Evolutionary conservation across 371 early-diverging fungal species (phyloP), one percentile per base, ranked within the genome.

Genomic region (Mucor circinelloides): DNA sequence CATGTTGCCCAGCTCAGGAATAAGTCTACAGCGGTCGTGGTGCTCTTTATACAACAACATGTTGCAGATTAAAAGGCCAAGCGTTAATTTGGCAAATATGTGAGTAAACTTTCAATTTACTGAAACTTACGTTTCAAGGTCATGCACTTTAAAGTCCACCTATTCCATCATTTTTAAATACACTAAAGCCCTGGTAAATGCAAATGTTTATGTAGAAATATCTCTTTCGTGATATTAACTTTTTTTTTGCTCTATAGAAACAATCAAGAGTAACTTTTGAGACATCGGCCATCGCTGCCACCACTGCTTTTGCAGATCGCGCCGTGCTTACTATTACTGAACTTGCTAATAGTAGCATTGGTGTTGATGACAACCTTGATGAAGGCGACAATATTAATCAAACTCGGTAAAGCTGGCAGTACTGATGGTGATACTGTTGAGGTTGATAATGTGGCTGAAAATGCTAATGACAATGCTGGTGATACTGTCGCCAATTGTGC

Each of bases 41-140:
- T n/a, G n/a, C n/a, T n/a, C n/a, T n/a, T n/a, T n/a, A n/a, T n/a
- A n/a, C n/a, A n/a, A n/a, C n/a, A 57, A 32, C 12, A 57, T 34
- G 5, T 57, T 57, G 57, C 2, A 57, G 32, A 32, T 57, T 57
- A 57, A 57, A 57, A 13, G 57, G 32, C 57, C 34, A 32, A 57
- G 57, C 57, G n/a, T 57, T 57, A 32, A 57, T 4, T 3, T 57
- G 32, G 32, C 32, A 31, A 32, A 34, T 34, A 13, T 32, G 34
- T 57, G 32, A 57, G 57, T 57, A 12, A 6, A 57, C 10, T 57
- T 32, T 57, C 5, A 57, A 57, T 57, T 57, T 34, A 10, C 31
- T 32, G 32, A 57, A 32, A 15, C 57, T 57, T 32, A 57, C 57
- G 57, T 57, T 57, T 34, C 57, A 57, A 57, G 57, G 12, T 57